Base-by-base conservation (phyloP, 768 basidiomycete genomes). In the Rhizopogon vulgaris region DNA sequence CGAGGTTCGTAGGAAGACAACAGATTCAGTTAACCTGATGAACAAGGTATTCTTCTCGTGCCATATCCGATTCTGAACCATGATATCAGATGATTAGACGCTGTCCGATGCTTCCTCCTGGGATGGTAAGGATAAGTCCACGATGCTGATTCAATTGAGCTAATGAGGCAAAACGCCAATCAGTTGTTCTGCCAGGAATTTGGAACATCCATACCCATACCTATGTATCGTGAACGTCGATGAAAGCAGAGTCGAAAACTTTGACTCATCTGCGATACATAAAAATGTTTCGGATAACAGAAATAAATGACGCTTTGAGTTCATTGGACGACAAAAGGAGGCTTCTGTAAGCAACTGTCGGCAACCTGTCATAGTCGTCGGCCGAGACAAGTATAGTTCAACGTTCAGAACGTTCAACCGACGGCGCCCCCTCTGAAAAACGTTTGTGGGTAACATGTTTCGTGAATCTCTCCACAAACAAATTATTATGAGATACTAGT, bases 1-100 rank as follows among this genome's bases (percentile, higher is more conserved):
- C n/a, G 74, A 58, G 56, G 76, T 69, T 52, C 82, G 75, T 27
- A 91, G 75, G 65, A 87, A 90, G 43, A 87, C 79, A 47, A 86
- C 80, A 8, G 87, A 83, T 62, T 91, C 89, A 0, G 86, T 82
- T 54, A 91, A 76, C 24, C 79, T 71, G 48, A 91, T 81, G 22
- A 62, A 59, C 17, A 84, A 69, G 6, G 72, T 65, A 56, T 75
- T 80, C 41, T 73, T 78, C 32, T 52, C 51, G 12, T 49, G 15
- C 43, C 32, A 18, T 18, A 4, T 46, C 7, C 11, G 11, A 32
- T 18, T 45, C 43, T 37, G 36, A 25, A 48, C 24, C 38, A 41
- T 41, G 5, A 11, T 47, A 9, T 6, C 27, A 36, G n/a, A n/a
- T 49, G 48, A 22, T 4, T 24, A 46, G n/a, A 10, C 14, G 8